Evolutionary conservation across 2,329 filamentous ascomycete genomes (phyloP), one percentile per base, ranked within the genome.

Genomic region (Fragosphaeria purpurea): DNA sequence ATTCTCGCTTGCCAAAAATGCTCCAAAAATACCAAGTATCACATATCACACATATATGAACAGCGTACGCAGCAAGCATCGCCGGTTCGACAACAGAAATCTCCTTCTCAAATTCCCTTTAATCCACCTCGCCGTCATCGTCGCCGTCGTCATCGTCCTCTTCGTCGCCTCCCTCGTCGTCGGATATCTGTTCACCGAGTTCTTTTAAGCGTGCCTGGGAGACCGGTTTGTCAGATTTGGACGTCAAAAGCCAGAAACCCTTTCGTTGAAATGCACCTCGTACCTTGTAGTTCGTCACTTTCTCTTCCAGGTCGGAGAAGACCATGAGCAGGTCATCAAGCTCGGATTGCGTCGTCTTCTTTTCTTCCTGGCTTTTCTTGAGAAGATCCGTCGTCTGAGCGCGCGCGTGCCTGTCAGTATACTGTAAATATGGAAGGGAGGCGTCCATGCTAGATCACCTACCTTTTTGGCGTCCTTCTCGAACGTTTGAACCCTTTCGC

Each of bases 241-340:
- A 22, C 2, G 22, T 22, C 22, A 22, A 22, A 22, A 22, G 22
- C 22, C 22, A 22, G 22, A 22, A 22, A 22, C 2, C 22, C 22
- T 22, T 22, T 22, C 22, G 22, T 30, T 8, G 41, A 6, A 2
- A 2, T 7, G 22, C 32, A 6, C 9, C 30, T 43, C 74, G 57
- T 67, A 85, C 84, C 75, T 87, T 91, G 62, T 91, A 88, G 58
- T 79, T 80, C 41, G 76, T 74, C 46, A 81, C 73, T 68, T 90
- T 91, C 49, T 88, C 85, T 65, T 93, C 87, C 13, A 89, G 62
- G 61, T 93, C 87, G 11, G 80, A 82, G 65, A 90, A 88, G 5
- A 93, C 83, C 70, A 91, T 85, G 38, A 93, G 69, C 49, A 91
- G 72, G 63, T 93, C 87, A 58, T 93, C 87, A 44, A 91, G 71